A percentile compares a stretch with the other conserved stretches of the same genome.
Evolutionary conservation across 768 basidiomycete genomes (phyloP).

Genomic region (Leccinum disarticulatum): DNA sequence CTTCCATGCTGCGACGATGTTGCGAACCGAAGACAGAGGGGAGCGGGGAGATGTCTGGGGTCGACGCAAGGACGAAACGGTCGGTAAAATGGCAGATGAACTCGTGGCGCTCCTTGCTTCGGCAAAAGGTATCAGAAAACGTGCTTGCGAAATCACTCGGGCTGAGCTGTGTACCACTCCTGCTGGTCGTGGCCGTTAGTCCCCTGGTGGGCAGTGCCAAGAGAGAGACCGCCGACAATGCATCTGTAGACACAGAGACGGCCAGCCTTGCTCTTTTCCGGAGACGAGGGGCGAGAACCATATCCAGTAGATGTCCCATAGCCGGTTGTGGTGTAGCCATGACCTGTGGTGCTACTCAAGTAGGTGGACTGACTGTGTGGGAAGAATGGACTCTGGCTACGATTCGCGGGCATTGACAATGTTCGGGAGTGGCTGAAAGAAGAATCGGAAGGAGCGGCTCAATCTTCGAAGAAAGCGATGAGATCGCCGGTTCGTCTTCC

Average conservation of each 20-base stretch:
- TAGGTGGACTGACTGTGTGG: conserved; percentile 40
- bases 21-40: conserved; percentile 71
- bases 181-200: conserved; percentile 16
- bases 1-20: conserved; percentile 80
- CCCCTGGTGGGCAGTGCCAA: conserved; percentile 49
- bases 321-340: conserved; percentile 37
- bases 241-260: conserved; percentile 27
- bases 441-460: conserved; percentile 39
- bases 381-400: conserved; percentile 30
- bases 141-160: conserved; percentile 39
- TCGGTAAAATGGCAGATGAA: conserved; percentile 39
- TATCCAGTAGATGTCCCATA: conserved; percentile 31
- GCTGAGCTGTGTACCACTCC: conserved; percentile 33
- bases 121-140: conserved; percentile 41
- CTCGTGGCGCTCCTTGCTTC: conserved; percentile 28
- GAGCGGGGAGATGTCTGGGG: conserved; percentile 70
- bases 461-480: conserved; percentile 71
- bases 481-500: conserved; percentile 64
- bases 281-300: conserved; percentile 48
- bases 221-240: conserved; percentile 39
- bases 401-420: conserved; percentile 48
- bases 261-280: conserved; percentile 43
- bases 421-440: conserved; percentile 49
- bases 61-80: conserved; percentile 54
- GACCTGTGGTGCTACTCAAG: conserved; percentile 35